Percentiles rank a stretch among this genome's conserved stretches.
Evolutionary conservation across 805 yeast genomes (phyloP).

Genomic region (Ogataea glucozyma): DNA sequence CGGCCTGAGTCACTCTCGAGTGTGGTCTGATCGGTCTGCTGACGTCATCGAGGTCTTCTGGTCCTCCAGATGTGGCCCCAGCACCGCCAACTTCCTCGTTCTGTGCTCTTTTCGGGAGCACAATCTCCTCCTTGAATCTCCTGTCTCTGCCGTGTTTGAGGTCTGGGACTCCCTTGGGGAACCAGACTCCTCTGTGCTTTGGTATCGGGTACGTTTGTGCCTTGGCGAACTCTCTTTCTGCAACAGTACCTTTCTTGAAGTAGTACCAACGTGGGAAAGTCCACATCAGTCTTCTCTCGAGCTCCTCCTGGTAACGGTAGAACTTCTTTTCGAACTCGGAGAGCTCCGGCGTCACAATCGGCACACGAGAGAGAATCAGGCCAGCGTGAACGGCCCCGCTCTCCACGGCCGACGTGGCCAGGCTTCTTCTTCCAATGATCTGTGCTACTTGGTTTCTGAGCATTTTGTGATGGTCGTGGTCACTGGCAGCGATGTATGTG

Average conservation of each 20-base stretch:
- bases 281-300: constrained; percentile 93
- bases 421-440: constrained; percentile 6
- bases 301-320: constrained; percentile 79
- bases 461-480: constrained; percentile 3
- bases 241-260: constrained; percentile 84
- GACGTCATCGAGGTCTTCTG: constrained; percentile 53
- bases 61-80: no score
- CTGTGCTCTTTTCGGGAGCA: constrained; percentile 60
- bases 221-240: constrained; percentile 76
- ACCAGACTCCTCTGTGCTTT: constrained; percentile 74
- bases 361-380: constrained; percentile 73
- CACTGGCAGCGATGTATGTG: no score
- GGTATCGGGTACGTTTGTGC: constrained; percentile 76
- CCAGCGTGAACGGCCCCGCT: constrained; percentile 42
- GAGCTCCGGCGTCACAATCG: constrained; percentile 79
- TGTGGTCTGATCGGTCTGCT: constrained; percentile 69
- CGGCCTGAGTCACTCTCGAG: constrained; percentile 78
- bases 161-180: constrained; percentile 82
- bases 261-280: constrained; percentile 94
- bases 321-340: constrained; percentile 72
- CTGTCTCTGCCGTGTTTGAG: constrained; percentile 87
- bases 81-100: constrained; percentile 37
- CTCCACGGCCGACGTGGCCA: constrained; percentile 12
- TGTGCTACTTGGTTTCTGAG: constrained; percentile 8
- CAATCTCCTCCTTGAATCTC: constrained; percentile 72